Percentiles rank a stretch among this genome's conserved stretches.
Conservation (phyloP, 805 yeast genomes). For the Cyberlindnera mycetangii region DNA sequence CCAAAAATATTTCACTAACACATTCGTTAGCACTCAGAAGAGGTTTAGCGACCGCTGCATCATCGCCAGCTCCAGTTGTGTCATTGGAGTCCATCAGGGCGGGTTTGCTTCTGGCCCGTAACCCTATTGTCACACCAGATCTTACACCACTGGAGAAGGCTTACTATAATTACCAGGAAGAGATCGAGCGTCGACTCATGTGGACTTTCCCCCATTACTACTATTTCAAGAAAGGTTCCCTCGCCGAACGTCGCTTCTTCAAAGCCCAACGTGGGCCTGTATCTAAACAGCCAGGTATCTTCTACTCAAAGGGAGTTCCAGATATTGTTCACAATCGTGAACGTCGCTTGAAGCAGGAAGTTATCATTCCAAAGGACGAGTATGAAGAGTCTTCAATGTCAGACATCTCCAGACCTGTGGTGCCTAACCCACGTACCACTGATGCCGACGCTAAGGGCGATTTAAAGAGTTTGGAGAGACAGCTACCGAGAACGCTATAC, state of each 20-base stretch:
- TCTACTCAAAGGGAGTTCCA: conserved; percentile 81
- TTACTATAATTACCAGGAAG: conserved; percentile 80
- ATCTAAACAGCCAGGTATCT: conserved; percentile 67
- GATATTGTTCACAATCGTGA: conserved; percentile 88
- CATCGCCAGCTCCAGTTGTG: conserved; percentile 17
- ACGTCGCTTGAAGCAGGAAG: conserved; percentile 74
- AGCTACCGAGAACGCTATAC: conserved; percentile 75
- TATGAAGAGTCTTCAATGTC: conserved; percentile 41
- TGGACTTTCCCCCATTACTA: conserved; percentile 97
- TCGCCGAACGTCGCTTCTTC: conserved; percentile 77
- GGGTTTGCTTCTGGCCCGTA: conserved; percentile 69
- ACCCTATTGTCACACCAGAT: conserved; percentile 82
- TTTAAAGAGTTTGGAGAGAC: conserved; percentile 69
- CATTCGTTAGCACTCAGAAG: conserved; percentile 18
- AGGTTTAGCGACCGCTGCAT: conserved; percentile 23
- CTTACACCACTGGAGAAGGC: conserved; percentile 66
- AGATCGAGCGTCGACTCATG: conserved; percentile 85
- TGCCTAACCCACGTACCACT: conserved; percentile 68
- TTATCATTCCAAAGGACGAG: conserved; percentile 63
- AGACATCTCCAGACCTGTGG: conserved; percentile 65
- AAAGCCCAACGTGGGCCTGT: conserved; percentile 76
- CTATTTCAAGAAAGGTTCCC: conserved; percentile 85
- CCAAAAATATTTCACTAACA: background rate
- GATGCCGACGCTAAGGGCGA: conserved; percentile 70
- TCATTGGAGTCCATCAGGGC: conserved; percentile 32